phyloP scores from a whole-genome alignment of 2,329 filamentous ascomycete species.

The Camptophora hylomeconis region DNA sequence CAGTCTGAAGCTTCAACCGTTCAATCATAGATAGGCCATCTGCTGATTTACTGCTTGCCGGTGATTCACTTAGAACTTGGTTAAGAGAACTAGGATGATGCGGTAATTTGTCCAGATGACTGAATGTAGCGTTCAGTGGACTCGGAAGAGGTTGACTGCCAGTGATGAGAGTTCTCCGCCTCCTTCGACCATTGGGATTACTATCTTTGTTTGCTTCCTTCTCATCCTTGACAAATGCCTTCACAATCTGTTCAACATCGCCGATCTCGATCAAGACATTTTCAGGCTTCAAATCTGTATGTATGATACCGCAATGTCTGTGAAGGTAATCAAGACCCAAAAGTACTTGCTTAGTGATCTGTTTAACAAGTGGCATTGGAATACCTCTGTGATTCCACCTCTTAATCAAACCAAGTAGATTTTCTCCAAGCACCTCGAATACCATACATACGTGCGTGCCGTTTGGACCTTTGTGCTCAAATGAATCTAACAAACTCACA shows the following conservation, averaged over 20 bases:
- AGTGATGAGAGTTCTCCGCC: conserved; percentile 86
- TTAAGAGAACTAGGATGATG: conserved; percentile 57
- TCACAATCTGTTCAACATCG: conserved; percentile 96
- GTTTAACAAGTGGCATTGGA: conserved; percentile 90
- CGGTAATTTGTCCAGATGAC: conserved; percentile 55
- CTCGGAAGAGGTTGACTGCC: conserved; percentile 93
- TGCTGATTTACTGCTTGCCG: conserved; percentile 18
- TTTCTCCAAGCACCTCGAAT: conserved; percentile 94
- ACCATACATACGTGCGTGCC: conserved; percentile 98
- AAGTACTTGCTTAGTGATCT: conserved; percentile 96
- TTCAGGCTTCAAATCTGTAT: conserved; percentile 81
- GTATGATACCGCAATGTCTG: conserved; percentile 95
- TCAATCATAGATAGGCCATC: conserved; percentile 45
- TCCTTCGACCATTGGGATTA: conserved; percentile 78
- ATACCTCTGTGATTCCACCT: conserved; percentile 97
- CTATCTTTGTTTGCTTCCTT: conserved; percentile 68
- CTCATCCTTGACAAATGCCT: conserved; percentile 84
- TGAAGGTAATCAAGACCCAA: conserved; percentile 93
- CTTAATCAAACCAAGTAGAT: conserved; percentile 89
- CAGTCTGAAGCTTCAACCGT: conserved; percentile 38
- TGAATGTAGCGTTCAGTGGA: conserved; percentile 85
- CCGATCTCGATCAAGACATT: conserved; percentile 98
- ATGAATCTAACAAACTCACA: conserved; percentile 89
- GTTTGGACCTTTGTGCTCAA: conserved; percentile 94
- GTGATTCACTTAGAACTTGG: conserved; percentile 62